These are phyloP conservation scores for Fusarium staphyleae DNA, from an alignment of 2,329 filamentous ascomycete species.

Conservation along the genomic window DNA sequence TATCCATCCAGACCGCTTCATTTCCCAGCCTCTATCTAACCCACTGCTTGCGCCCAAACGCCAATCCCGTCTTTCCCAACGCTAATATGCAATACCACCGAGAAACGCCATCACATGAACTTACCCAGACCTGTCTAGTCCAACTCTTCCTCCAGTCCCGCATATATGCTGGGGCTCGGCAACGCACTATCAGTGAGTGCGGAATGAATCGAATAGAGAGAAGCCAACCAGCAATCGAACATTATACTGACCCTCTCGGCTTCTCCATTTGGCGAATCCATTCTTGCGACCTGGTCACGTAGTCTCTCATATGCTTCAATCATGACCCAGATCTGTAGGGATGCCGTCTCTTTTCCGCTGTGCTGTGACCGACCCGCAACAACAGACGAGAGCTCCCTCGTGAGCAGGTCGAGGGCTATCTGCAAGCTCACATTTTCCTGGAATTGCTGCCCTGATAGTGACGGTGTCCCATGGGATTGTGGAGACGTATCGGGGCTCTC, in stretches of 20 bases:
- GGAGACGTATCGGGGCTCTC: constrained; percentile 26
- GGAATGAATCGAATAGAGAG: constrained; percentile 57
- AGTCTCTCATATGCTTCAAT: constrained; percentile 65
- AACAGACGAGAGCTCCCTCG: constrained; percentile 56
- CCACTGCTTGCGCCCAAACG: constrained; percentile 28
- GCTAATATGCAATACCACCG: not conserved
- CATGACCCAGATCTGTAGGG: constrained; percentile 63
- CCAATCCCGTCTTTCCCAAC: constrained; percentile 18
- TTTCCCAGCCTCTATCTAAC: constrained; percentile 16
- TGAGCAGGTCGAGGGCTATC: constrained; percentile 59
- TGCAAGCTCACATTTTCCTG: constrained; percentile 54
- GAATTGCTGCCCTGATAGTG: constrained; percentile 26
- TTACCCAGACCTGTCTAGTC: constrained; percentile 25
- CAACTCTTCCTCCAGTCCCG: constrained; percentile 38
- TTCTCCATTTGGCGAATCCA: constrained; percentile 46
- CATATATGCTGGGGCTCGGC: constrained; percentile 42
- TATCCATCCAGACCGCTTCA: constrained; percentile 24
- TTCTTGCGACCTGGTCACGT: constrained; percentile 53
- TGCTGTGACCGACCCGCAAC: constrained; percentile 41
- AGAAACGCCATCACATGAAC: constrained; percentile 10
- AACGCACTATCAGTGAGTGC: constrained; percentile 37
- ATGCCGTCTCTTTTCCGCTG: constrained; percentile 47
- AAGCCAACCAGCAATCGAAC: constrained; percentile 60
- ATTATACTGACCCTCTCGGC: constrained; percentile 44
- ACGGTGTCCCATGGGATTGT: constrained; percentile 18